These are phyloP conservation scores for Quercus dentata DNA, from an alignment of 306 rosid species.

Conservation along the genomic window DNA sequence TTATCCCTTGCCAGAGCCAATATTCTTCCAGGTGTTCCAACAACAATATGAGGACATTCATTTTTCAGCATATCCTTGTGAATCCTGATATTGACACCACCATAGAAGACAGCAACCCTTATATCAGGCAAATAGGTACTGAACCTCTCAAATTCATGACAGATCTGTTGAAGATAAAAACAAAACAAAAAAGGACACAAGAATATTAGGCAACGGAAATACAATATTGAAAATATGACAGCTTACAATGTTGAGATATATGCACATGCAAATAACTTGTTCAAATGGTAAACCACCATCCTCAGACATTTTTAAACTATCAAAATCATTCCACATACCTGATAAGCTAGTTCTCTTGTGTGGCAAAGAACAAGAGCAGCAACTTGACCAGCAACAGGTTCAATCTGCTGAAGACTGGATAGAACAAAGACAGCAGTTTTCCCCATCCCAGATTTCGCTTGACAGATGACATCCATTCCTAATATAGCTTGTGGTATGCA, in stretches of 20 bases:
- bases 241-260: not conserved
- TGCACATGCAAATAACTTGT: not conserved
- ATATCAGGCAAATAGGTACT: conserved; percentile 60
- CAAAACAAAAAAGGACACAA: not conserved
- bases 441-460: conserved; percentile 80
- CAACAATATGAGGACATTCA: conserved; percentile 78
- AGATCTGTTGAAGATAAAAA: conserved; percentile 44
- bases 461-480: conserved; percentile 77
- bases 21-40: conserved; percentile 82
- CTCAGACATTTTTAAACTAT: not conserved
- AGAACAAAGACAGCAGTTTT: conserved; percentile 76
- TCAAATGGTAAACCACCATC: not conserved
- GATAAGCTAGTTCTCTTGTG: conserved; percentile 71
- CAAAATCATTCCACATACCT: conserved; percentile 33
- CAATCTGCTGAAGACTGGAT: conserved; percentile 70
- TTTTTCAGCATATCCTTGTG: conserved; percentile 69
- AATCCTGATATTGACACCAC: conserved; percentile 61
- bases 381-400: conserved; percentile 71
- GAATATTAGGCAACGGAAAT: not conserved
- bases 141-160: conserved; percentile 74
- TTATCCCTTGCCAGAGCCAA: conserved; percentile 64
- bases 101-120: conserved; percentile 65
- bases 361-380: conserved; percentile 75
- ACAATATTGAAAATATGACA: not conserved
- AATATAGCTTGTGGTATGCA: conserved; percentile 81